phyloP scores from a whole-genome alignment of 2,329 filamentous ascomycete genomes.

The Colletotrichum sp. region DNA sequence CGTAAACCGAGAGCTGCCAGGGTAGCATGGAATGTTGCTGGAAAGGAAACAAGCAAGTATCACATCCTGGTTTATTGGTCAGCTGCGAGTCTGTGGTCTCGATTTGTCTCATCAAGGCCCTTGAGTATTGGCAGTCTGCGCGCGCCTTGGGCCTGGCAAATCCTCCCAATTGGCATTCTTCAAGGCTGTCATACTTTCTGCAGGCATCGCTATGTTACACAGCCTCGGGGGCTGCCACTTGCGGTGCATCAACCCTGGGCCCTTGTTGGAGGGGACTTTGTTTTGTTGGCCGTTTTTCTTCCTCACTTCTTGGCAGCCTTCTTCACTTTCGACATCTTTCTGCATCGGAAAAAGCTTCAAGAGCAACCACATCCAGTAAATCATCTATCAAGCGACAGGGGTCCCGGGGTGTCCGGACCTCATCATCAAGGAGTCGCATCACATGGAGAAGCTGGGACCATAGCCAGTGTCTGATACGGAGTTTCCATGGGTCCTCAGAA shows the following conservation, averaged over 20 bases:
- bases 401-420: background rate
- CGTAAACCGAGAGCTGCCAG: background rate
- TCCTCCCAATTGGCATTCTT: background rate
- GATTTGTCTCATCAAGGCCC: background rate
- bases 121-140: background rate
- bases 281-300: background rate
- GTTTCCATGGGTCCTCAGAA: background rate
- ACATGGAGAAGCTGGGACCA: background rate
- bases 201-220: background rate
- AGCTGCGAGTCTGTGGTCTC: background rate
- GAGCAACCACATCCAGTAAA: background rate
- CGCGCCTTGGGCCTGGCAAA: background rate
- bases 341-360: background rate
- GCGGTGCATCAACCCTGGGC: background rate
- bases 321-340: background rate
- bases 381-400: background rate
- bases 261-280: background rate
- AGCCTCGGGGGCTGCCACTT: background rate
- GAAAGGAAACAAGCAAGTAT: background rate
- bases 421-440: background rate
- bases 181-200: background rate
- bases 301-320: background rate
- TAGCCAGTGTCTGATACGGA: background rate
- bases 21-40: background rate
- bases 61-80: background rate